Base-by-base conservation (phyloP, 1,284 basidiomycete species). In the Tilletia walkeri region DNA sequence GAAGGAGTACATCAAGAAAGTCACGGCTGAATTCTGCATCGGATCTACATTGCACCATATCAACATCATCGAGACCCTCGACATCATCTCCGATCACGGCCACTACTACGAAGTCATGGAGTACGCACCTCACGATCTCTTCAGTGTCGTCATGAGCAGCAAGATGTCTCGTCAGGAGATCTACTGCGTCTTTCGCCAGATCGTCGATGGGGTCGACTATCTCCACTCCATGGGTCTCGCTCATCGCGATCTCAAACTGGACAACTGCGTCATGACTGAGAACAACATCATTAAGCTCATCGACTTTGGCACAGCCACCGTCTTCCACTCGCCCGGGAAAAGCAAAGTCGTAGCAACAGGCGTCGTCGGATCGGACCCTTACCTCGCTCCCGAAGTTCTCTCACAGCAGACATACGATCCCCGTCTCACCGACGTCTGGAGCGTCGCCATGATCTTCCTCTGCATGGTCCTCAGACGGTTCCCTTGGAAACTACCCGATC, bases 101-200 rank as follows among this genome's bases (percentile, higher is more conserved):
- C 94, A 95, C 84, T 99, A 94, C 85, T 99, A 82, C 72, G 80
- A 83, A 56, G 82, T 83, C 38, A 99, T 99, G 96, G 95, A 99
- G 85, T 99, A 97, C 81, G 96, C 96, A 0, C 95, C 96, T 16
- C 96, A 91, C 84, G 96, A 99, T 85, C 89, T 99, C 67, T 99
- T 99, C 87, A 93, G 91, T 70, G 94, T 99, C 80, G 96, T 99
- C 87, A 99, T 99, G 96, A 95, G 95, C 41, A 93, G 94, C 75
- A 95, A 94, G 86, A 99, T 99, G 96, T 89, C 91, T 71, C 90
- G 95, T 38, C 94, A 94, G 67, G 95, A 99, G 85, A 95, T 97
- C 74, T 98, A 98, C 86, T 99, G 96, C 83, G 94, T 99, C 75
- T 99, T 98, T 86, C 92, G 94, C 69, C 96, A 99, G 86, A 98